Evolutionary conservation across 2,329 filamentous ascomycete species (phyloP), one percentile per base, ranked within the genome.

Genomic region (Fusarium sp.): DNA sequence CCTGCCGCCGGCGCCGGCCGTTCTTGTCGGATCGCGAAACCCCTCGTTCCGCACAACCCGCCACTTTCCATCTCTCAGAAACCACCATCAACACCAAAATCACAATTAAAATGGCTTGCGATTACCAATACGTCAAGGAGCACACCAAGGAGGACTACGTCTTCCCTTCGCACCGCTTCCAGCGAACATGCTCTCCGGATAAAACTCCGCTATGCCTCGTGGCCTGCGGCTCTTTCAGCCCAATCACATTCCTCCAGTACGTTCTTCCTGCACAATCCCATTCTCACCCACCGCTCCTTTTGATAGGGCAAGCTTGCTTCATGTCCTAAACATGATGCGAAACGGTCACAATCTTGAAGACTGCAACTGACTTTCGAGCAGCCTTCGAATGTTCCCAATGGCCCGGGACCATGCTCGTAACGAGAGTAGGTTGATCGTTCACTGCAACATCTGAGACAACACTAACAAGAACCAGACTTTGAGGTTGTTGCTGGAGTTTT

Each of bases 401-500:
- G 92, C 92, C 2, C 88, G 89, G 72, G 92, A 96, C 80, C 94
- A 91, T 80, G 90, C 90, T 72, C 89, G 90, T 16, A 79, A 79
- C 45, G 75, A 78, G 65, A 73, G 77, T 78, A 57, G 31, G 71
- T 70, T 53, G 26, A 50, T 58, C 39, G 11, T 41, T 25, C 19
- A 55, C 39, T 59, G n/a, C 30, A 39, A 50, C 16, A 19, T 42
- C 13, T 42, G 43, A 67, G 44, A 19, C 21, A 13, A 44, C 44
- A 28, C 58, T 65, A 23, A 65, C 62, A 42, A 43, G 6, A 25
- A 50, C 23, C 9, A 78, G 78, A 76, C 55, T 98, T 92, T 77
- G 94, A 98, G 79, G 89, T 98, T 34, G 86, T 97, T 45, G 94
- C 93, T 66, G 93, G 93, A 54, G 97, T 78, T 69, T 70, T 79